A percentile compares a stretch with the other conserved stretches of the same genome.
Conservation (phyloP, 139 green algal species). For the Bryopsis sp. region DNA sequence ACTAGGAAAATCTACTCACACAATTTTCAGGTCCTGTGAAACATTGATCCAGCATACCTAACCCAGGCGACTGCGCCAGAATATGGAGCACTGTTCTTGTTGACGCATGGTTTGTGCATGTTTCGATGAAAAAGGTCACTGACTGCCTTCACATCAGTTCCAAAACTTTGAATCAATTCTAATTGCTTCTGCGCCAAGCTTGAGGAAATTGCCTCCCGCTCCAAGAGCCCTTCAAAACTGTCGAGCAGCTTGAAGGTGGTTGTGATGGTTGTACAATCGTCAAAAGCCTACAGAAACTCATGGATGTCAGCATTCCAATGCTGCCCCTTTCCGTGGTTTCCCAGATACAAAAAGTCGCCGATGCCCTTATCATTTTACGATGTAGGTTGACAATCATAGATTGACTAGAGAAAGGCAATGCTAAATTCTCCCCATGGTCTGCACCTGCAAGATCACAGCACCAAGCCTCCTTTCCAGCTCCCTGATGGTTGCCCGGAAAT, state of each 20-base stretch:
- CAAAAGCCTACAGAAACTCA: constrained; percentile 60
- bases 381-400: constrained; percentile 11
- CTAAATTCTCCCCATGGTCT: too few species aligned
- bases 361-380: too few species aligned
- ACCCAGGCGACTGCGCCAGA: constrained; percentile 73
- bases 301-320: too few species aligned
- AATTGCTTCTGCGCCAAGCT: constrained; percentile 70
- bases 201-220: constrained; percentile 65
- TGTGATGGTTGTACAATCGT: constrained; percentile 69
- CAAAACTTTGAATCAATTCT: constrained; percentile 35
- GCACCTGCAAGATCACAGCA: constrained; percentile 71
- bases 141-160: constrained; percentile 25
- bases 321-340: background rate
- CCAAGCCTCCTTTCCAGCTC: constrained; percentile 79
- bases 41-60: constrained; percentile 18
- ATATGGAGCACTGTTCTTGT: constrained; percentile 40
- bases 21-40: too few species aligned
- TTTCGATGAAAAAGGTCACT: constrained; percentile 27
- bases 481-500: constrained; percentile 47
- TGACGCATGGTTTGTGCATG: constrained; percentile 18
- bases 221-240: constrained; percentile 76
- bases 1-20: too few species aligned
- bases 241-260: constrained; percentile 86
- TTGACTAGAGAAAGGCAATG: background rate
- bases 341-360: constrained; percentile 4